phyloP scores from a whole-genome alignment of 2,329 filamentous ascomycete species.

The Botrytis squamosa region DNA sequence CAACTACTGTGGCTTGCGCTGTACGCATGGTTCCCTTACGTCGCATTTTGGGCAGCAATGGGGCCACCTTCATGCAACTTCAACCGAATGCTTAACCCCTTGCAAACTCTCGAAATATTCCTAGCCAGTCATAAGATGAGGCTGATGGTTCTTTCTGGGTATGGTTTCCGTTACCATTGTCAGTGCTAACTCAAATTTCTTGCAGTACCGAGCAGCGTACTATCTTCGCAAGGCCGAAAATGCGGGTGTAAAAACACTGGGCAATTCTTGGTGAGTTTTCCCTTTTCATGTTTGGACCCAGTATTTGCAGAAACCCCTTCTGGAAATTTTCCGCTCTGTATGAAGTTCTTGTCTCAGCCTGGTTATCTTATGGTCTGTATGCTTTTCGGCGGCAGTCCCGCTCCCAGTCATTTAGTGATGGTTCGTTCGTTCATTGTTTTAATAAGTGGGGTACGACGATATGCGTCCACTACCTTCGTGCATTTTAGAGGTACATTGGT shows the following conservation, averaged over 20 bases:
- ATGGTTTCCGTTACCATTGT: not conserved
- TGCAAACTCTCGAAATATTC: conserved; percentile 29
- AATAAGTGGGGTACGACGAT: conserved; percentile 20
- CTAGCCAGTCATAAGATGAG: conserved; percentile 42
- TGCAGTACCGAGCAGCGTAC: conserved; percentile 74
- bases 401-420: conserved; percentile 25
- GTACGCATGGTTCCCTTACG: conserved; percentile 29
- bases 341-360: conserved; percentile 16
- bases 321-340: not conserved
- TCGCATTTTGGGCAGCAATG: conserved; percentile 48
- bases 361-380: not conserved
- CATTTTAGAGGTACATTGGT: conserved; percentile 8
- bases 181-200: conserved; percentile 18
- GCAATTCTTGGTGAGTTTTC: conserved; percentile 82
- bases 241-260: conserved; percentile 83
- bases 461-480: conserved; percentile 6
- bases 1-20: conserved; percentile 35
- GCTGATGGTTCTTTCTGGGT: conserved; percentile 42
- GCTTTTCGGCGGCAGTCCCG: conserved; percentile 19
- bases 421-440: conserved; percentile 25
- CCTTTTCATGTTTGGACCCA: conserved; percentile 19
- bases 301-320: not conserved
- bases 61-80: conserved; percentile 29
- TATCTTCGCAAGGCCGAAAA: conserved; percentile 91
- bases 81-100: conserved; percentile 21